Conservation (phyloP, 2,329 filamentous ascomycete genomes). For the Grosmannia clavigera region DNA sequence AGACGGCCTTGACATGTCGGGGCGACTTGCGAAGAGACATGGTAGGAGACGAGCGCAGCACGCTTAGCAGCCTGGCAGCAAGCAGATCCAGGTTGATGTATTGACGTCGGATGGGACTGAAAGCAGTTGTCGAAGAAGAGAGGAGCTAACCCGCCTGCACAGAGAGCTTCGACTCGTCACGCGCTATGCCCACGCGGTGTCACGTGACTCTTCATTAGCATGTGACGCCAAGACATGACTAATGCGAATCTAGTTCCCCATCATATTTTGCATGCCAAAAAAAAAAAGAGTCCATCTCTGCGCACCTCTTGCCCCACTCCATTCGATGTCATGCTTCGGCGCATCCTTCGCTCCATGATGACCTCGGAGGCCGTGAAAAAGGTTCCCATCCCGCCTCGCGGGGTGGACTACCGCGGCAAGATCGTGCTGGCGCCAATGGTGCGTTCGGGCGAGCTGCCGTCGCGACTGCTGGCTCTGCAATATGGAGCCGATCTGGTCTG, state of each 20-base stretch:
- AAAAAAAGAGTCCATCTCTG: background rate
- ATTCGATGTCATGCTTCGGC: constrained; percentile 10
- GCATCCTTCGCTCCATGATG: constrained; percentile 40
- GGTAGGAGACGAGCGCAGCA: background rate
- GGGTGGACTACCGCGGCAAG: constrained; percentile 89
- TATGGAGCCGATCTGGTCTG: constrained; percentile 96
- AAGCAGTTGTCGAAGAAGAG: background rate
- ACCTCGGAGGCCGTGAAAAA: constrained; percentile 42
- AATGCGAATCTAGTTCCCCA: background rate
- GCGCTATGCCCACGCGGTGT: background rate
- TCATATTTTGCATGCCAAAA: background rate
- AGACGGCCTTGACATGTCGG: constrained; percentile 1
- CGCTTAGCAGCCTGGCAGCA: background rate
- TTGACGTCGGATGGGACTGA: too few species aligned
- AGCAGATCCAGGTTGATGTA: background rate
- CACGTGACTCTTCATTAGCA: too few species aligned
- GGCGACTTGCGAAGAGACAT: constrained; percentile 9
- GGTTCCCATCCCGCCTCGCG: constrained; percentile 75
- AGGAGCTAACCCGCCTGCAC: too few species aligned
- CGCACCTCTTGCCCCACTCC: background rate
- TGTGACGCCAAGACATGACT: background rate
- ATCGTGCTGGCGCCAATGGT: constrained; percentile 97
- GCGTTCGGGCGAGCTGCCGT: constrained; percentile 88
- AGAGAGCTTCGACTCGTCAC: background rate
- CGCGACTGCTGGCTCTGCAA: constrained; percentile 73